Percentiles rank a stretch among this genome's conserved stretches.
Evolutionary conservation across 2,329 filamentous ascomycete species (phyloP).

Genomic region (Botrytis medusae): DNA sequence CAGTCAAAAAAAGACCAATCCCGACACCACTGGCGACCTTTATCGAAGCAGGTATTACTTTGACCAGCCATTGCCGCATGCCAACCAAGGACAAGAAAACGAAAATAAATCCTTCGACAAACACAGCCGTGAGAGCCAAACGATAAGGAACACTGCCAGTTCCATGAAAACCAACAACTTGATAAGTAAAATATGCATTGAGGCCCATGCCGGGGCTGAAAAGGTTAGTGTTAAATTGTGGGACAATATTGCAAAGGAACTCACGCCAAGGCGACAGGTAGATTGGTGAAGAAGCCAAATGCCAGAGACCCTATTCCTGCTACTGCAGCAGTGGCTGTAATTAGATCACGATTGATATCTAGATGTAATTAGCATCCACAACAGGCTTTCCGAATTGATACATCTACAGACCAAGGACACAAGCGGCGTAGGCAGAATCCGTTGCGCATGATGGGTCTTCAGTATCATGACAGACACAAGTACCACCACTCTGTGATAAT

Average conservation of each 20-base stretch:
- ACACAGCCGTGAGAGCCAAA: slow-evolving; percentile 62
- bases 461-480: slow-evolving; percentile 59
- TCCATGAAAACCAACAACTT: slow-evolving; percentile 63
- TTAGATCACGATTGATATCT: slow-evolving; percentile 55
- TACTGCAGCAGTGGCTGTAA: slow-evolving; percentile 81
- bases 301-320: slow-evolving; percentile 71
- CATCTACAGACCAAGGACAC: slow-evolving; percentile 41
- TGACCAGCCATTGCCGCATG: slow-evolving; percentile 71
- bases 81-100: slow-evolving; percentile 64
- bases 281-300: slow-evolving; percentile 79
- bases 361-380: neutral
- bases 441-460: slow-evolving; percentile 33
- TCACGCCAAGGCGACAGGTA: slow-evolving; percentile 74
- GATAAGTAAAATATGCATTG: slow-evolving; percentile 67
- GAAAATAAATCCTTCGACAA: slow-evolving; percentile 65
- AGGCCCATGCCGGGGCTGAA: slow-evolving; percentile 64
- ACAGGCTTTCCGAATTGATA: neutral
- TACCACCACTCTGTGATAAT: slow-evolving; percentile 73
- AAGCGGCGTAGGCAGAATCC: slow-evolving; percentile 46
- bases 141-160: slow-evolving; percentile 57
- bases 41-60: slow-evolving; percentile 62
- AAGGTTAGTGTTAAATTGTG: slow-evolving; percentile 13
- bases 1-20: slow-evolving; percentile 63
- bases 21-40: slow-evolving; percentile 66
- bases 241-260: slow-evolving; percentile 32